phyloP scores from a whole-genome alignment of 345 rosid genomes.

The Aurinia saxatilis region DNA sequence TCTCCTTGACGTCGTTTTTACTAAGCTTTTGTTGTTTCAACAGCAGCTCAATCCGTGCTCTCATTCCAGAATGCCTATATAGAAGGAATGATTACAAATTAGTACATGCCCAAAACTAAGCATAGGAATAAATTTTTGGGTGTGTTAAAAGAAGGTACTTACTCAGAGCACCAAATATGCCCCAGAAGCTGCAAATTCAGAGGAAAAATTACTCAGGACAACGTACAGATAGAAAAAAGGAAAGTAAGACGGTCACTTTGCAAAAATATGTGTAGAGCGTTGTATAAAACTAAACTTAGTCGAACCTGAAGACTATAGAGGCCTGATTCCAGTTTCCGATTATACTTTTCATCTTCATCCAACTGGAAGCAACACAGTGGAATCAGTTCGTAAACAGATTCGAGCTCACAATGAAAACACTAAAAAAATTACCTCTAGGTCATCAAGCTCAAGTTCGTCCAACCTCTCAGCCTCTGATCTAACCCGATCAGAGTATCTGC shows the following conservation, averaged over 20 bases:
- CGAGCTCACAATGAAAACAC: background rate
- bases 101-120: background rate
- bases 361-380: constrained; percentile 37
- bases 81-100: constrained; percentile 1
- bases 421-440: constrained; percentile 59
- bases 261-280: background rate
- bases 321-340: constrained; percentile 80
- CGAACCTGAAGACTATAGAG: constrained; percentile 93
- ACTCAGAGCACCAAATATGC: constrained; percentile 96
- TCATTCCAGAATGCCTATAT: constrained; percentile 65
- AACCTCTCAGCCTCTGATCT: constrained; percentile 65
- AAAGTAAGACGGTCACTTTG: background rate
- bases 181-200: constrained; percentile 73
- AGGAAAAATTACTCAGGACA: background rate
- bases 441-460: constrained; percentile 73
- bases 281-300: background rate
- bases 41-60: constrained; percentile 76
- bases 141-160: constrained; percentile 31
- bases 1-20: constrained; percentile 58
- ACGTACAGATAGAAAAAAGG: background rate
- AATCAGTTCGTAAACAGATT: constrained; percentile 5
- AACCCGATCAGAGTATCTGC: constrained; percentile 81
- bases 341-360: constrained; percentile 89
- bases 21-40: constrained; percentile 89
- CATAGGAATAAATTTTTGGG: background rate